phyloP scores from a whole-genome alignment of 225 moss, liverwort and hornwort genomes.

The Polytrichum formosum region DNA sequence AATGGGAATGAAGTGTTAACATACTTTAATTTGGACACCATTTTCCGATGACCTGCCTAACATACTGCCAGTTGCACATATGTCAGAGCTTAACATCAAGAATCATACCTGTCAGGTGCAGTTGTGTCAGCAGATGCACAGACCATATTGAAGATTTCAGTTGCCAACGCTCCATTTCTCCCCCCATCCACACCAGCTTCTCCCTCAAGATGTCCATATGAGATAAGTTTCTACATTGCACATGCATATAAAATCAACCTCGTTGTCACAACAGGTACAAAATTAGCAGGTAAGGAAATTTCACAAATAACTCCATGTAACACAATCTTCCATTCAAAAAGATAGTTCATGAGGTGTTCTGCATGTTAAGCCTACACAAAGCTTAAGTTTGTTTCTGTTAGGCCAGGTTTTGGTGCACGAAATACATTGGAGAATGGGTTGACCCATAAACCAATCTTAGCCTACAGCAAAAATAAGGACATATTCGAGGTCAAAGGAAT shows the following conservation, averaged over 20 bases:
- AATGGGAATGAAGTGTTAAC: background rate
- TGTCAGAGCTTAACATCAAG: background rate
- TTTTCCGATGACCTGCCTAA: background rate
- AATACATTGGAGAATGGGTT: no score
- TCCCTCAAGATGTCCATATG: conserved; percentile 96
- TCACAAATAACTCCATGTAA: no score
- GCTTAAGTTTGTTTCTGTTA: no score
- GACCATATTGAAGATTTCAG: conserved; percentile 88
- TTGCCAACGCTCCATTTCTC: conserved; percentile 72
- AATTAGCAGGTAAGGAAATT: no score
- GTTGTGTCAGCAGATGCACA: conserved; percentile 82
- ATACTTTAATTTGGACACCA: background rate
- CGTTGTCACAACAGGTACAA: no score
- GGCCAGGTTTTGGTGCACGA: no score
- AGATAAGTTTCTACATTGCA: conserved; percentile 83
- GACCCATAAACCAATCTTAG: no score
- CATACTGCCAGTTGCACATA: background rate
- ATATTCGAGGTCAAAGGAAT: no score
- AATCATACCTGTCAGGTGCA: conserved; percentile 74
- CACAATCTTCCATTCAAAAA: no score
- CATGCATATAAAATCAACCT: background rate
- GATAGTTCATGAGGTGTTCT: no score
- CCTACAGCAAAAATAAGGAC: no score
- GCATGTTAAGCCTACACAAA: no score
- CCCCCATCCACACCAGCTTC: conserved; percentile 96